phyloP scores from a whole-genome alignment of 148 eudicot species.

The Arbutus unedo region DNA sequence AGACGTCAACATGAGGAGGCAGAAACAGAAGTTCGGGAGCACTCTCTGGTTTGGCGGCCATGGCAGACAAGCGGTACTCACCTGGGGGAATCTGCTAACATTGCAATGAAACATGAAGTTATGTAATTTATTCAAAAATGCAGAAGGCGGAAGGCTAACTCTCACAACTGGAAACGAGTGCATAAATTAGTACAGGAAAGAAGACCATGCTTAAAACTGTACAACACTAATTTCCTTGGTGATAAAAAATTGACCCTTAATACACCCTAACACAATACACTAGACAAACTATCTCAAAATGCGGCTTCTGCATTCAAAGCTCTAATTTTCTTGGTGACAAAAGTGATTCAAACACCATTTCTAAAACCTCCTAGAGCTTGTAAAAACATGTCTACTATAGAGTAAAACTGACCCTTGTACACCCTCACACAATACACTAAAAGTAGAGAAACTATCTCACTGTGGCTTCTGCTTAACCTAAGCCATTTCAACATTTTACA shows the following conservation, averaged over 20 bases:
- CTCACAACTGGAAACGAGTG: not conserved
- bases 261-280: no score
- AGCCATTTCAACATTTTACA: not conserved
- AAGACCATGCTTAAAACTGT: not conserved
- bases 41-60: conserved; percentile 70
- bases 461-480: conserved; percentile 5
- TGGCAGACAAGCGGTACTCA: conserved; percentile 88
- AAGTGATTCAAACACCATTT: not conserved
- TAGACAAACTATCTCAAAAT: no score
- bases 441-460: not conserved
- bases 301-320: no score
- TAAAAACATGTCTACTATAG: not conserved
- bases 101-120: not conserved
- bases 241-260: not conserved
- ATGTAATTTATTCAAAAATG: not conserved
- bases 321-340: not conserved
- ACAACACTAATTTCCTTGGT: not conserved
- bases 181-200: not conserved
- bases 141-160: not conserved
- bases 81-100: conserved; percentile 82
- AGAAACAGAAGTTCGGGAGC: conserved; percentile 73
- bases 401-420: not conserved
- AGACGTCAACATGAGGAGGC: conserved; percentile 72
- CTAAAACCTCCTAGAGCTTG: not conserved
- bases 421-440: not conserved